phyloP scores from a whole-genome alignment of 306 rosid species.

The Hippophae gyantsensis region DNA sequence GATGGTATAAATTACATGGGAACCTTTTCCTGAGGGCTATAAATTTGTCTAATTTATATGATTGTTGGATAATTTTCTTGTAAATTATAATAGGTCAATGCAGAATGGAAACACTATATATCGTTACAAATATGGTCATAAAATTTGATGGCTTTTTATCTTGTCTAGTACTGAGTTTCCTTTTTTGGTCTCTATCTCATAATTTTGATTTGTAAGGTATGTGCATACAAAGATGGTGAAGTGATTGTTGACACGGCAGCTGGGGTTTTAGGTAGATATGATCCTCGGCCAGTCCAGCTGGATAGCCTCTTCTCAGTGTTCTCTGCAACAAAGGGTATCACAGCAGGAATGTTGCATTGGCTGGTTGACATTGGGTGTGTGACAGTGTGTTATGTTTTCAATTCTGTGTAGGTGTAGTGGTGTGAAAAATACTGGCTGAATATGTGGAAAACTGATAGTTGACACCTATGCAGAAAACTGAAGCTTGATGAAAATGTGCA shows the following conservation, averaged over 20 bases:
- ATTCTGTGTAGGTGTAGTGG: background rate
- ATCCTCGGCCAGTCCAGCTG: constrained; percentile 96
- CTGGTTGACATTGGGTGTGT: constrained; percentile 82
- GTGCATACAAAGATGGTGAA: constrained; percentile 96
- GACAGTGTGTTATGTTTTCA: constrained; percentile 6
- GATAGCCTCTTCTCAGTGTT: constrained; percentile 94
- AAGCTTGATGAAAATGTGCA: constrained; percentile 71
- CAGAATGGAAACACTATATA: too few relatives aligned
- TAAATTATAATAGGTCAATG: too few relatives aligned
- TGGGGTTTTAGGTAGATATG: constrained; percentile 93
- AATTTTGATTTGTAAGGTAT: constrained; percentile 48
- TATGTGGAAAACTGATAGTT: too few relatives aligned
- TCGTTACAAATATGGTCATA: too few relatives aligned
- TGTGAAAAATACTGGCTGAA: background rate
- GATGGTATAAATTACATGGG: too few relatives aligned
- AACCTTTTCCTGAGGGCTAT: too few relatives aligned
- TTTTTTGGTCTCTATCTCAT: background rate
- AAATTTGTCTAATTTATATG: too few relatives aligned
- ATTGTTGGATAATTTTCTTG: too few relatives aligned
- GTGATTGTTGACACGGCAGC: constrained; percentile 96
- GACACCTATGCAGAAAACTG: constrained; percentile 43
- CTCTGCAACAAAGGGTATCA: constrained; percentile 83
- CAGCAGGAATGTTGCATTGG: constrained; percentile 99
- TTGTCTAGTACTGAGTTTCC: background rate
- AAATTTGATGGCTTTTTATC: background rate